phyloP scores from a whole-genome alignment of 2,329 filamentous ascomycete genomes.

The Alternaria longipes region DNA sequence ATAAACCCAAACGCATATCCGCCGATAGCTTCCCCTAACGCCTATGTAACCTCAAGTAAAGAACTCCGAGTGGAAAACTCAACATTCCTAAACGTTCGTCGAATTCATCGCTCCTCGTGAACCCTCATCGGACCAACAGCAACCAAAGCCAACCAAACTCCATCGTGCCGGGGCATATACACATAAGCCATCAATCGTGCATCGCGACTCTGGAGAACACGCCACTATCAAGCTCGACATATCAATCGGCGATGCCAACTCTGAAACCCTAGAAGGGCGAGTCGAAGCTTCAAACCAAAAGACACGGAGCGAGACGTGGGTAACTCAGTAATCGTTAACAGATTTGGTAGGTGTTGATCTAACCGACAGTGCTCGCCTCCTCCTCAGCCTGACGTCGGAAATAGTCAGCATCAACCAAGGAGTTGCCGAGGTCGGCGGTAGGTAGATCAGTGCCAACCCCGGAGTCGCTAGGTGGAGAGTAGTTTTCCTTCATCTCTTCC shows the following conservation, averaged over 20 bases:
- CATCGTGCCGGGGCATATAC: not conserved
- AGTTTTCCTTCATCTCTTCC: constrained; percentile 40
- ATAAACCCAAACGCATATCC: not conserved
- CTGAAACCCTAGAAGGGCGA: constrained; percentile 16
- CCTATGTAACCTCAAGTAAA: not conserved
- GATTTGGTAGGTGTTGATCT: not conserved
- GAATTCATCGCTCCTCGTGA: not conserved
- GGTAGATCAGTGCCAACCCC: constrained; percentile 51
- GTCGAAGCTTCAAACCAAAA: constrained; percentile 22
- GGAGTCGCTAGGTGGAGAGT: constrained; percentile 45
- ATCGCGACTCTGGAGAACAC: not conserved
- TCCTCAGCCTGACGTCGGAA: constrained; percentile 50
- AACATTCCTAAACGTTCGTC: not conserved
- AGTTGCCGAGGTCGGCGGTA: constrained; percentile 39
- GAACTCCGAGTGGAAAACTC: not conserved
- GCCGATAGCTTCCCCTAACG: not conserved
- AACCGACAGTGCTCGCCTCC: constrained; percentile 50
- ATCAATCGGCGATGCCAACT: constrained; percentile 18
- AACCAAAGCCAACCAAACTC: constrained; percentile 1
- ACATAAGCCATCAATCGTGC: not conserved
- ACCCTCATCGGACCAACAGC: not conserved
- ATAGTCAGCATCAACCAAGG: constrained; percentile 45
- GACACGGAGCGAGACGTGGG: constrained; percentile 11
- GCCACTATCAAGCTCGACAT: constrained; percentile 8
- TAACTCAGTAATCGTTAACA: not conserved